Evolutionary conservation across 2,329 filamentous ascomycete genomes (phyloP).

Genomic region (Chaetomium strumarium): DNA sequence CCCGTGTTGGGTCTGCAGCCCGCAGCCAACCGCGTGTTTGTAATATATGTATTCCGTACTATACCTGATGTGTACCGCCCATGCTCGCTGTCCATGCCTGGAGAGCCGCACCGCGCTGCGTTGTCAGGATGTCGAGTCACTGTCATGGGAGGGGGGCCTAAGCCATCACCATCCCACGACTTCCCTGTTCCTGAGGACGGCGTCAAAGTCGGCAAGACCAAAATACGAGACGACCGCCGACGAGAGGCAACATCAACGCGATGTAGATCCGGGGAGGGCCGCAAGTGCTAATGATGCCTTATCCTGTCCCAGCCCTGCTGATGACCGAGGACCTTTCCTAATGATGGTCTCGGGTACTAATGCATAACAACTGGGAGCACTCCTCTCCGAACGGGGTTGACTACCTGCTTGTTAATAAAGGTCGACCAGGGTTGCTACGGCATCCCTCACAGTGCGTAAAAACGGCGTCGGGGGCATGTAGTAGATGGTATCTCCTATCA

Average conservation of each 20-base stretch:
- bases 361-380: background rate
- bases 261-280: slow-evolving; percentile 37
- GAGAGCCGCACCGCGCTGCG: too few relatives aligned
- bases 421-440: slow-evolving; percentile 31
- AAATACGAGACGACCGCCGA: slow-evolving; percentile 36
- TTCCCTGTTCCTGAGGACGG: slow-evolving; percentile 33
- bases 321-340: too few relatives aligned
- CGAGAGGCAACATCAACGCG: slow-evolving; percentile 43
- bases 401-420: slow-evolving; percentile 12
- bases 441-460: slow-evolving; percentile 30
- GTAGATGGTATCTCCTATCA: slow-evolving; percentile 30
- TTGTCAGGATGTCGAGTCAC: slow-evolving; percentile 13
- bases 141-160: slow-evolving; percentile 13
- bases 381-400: slow-evolving; percentile 3
- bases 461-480: slow-evolving; percentile 32
- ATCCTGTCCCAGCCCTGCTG: slow-evolving; percentile 1
- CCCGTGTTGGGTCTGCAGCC: too few relatives aligned
- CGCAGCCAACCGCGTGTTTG: too few relatives aligned
- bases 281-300: slow-evolving; percentile 37
- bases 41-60: too few relatives aligned
- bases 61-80: too few relatives aligned
- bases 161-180: background rate
- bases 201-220: slow-evolving; percentile 30
- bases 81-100: too few relatives aligned
- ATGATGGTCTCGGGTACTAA: slow-evolving; percentile 35